Conservation (phyloP, 176 grass and related monocot species). For the Phragmites australis region DNA sequence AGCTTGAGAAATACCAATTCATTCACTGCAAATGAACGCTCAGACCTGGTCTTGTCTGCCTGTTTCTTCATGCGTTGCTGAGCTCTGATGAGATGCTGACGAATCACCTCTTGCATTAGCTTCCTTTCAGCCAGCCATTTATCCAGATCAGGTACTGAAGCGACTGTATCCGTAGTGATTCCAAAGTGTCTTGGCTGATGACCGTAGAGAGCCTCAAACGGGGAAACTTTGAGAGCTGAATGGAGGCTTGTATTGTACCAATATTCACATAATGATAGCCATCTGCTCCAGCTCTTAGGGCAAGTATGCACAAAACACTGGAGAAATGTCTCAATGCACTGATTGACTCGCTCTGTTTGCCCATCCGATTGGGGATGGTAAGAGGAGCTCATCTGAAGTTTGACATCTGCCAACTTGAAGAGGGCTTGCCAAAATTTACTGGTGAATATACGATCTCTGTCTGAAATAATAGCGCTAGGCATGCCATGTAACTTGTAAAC, state of each 20-base stretch:
- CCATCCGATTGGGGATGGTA: neutral
- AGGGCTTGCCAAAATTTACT: neutral
- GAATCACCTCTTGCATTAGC: fast-evolving
- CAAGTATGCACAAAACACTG: neutral
- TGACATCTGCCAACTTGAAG: neutral
- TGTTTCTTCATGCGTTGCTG: neutral
- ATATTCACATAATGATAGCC: fast-evolving
- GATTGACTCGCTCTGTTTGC: neutral
- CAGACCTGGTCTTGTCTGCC: neutral
- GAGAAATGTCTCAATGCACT: neutral
- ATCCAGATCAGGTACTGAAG: fast-evolving
- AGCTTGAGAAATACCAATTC: neutral
- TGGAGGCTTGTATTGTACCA: neutral
- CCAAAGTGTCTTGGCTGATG: neutral
- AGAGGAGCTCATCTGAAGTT: neutral
- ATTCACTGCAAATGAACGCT: fast-evolving
- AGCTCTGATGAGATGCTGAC: neutral
- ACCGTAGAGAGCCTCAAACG: neutral
- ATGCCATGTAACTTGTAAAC: neutral
- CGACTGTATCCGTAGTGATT: fast-evolving
- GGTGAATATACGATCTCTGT: neutral
- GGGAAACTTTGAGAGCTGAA: neutral
- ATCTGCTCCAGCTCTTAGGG: fast-evolving
- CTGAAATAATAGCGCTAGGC: neutral
- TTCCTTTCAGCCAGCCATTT: fast-evolving